These are phyloP conservation scores for Eucalyptus paniculata DNA, from an alignment of 345 rosid species.

Conservation along the genomic window DNA sequence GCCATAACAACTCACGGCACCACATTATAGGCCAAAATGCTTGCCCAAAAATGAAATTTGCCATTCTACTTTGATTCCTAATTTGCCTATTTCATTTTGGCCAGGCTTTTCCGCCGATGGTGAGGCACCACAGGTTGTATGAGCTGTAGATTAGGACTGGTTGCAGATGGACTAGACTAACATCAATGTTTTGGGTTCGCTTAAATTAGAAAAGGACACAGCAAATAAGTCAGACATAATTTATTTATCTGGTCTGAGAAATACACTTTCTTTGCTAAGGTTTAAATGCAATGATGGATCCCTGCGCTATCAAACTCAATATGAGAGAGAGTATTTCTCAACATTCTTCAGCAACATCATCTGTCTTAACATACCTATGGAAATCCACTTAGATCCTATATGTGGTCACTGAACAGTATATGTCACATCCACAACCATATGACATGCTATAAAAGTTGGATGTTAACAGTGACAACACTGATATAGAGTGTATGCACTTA, in stretches of 20 bases:
- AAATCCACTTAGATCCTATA: background rate
- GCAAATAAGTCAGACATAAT: background rate
- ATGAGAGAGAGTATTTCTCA: background rate
- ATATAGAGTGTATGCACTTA: background rate
- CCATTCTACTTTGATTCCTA: background rate
- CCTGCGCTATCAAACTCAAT: background rate
- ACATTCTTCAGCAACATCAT: background rate
- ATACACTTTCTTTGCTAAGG: background rate
- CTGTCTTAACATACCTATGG: background rate
- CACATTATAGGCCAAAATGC: background rate
- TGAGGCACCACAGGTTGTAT: background rate
- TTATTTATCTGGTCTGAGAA: background rate
- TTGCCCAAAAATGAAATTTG: background rate
- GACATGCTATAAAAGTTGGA: background rate
- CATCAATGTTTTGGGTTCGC: background rate
- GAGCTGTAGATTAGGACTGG: background rate
- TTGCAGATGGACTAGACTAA: background rate
- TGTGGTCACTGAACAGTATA: background rate
- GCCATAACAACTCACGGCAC: background rate
- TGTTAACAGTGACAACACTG: background rate
- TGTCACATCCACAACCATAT: background rate
- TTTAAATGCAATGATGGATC: background rate
- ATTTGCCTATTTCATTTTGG: background rate
- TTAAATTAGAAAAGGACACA: background rate
- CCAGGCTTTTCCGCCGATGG: background rate